Evolutionary conservation across 2,329 filamentous ascomycete genomes (phyloP).

Genomic region (Ascochyta pisi): DNA sequence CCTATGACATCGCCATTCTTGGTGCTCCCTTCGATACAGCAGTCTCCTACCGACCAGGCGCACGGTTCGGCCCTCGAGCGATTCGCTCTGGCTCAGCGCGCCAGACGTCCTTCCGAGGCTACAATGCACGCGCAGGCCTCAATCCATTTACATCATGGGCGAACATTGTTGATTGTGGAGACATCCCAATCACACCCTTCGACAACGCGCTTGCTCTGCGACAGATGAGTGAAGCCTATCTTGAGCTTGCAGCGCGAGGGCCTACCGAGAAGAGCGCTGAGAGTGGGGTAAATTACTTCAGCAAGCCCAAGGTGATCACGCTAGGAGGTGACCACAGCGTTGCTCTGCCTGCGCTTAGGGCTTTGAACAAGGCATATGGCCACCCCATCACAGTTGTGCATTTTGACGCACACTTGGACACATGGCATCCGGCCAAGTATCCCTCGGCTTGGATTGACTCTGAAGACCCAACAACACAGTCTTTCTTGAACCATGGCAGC

Average conservation of each 20-base stretch:
- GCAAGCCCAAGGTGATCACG: constrained; percentile 56
- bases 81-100: constrained; percentile 84
- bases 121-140: constrained; percentile 80
- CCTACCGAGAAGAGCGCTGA: constrained; percentile 45
- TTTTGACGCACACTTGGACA: constrained; percentile 74
- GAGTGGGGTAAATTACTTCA: constrained; percentile 51
- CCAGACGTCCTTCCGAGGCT: constrained; percentile 79
- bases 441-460: constrained; percentile 73
- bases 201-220: constrained; percentile 81
- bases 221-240: constrained; percentile 85
- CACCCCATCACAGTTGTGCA: constrained; percentile 58
- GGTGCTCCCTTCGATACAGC: constrained; percentile 60
- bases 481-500: constrained; percentile 83
- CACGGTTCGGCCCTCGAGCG: constrained; percentile 82
- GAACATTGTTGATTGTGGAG: constrained; percentile 84
- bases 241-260: constrained; percentile 66
- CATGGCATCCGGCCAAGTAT: constrained; percentile 84
- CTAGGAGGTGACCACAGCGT: constrained; percentile 60
- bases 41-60: constrained; percentile 54
- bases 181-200: constrained; percentile 85
- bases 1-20: constrained; percentile 58
- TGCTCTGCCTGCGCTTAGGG: constrained; percentile 58
- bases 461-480: constrained; percentile 63
- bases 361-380: constrained; percentile 54
- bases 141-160: constrained; percentile 87